Evolutionary conservation across 2,329 filamentous ascomycete species (phyloP), one percentile per base, ranked within the genome.

Genomic region (Talaromyces marneffei): DNA sequence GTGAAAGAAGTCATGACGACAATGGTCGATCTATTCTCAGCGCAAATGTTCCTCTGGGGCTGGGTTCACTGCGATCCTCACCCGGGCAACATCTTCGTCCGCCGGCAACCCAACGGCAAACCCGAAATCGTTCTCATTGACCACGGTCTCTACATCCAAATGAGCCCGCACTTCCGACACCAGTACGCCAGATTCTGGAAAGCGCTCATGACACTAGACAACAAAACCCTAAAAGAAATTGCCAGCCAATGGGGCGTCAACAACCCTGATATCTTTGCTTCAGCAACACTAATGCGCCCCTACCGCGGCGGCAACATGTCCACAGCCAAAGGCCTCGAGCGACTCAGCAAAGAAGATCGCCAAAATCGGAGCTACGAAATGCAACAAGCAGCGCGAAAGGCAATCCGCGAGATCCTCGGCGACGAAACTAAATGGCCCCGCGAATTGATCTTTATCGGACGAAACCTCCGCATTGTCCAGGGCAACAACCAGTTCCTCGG

Each of bases 21-120:
- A 33, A 97, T 97, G 87, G 85, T 97, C 55, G 93, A 97, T 73
- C 83, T 97, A 35, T 99, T 97, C 79, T 90, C 88, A n/a, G 92
- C 91, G 2, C 93, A 97, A 72, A 97, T 97, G 83, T 99, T 97
- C 80, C 88, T 96, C 66, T 97, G 91, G 90, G 94, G 94, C 12
- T 84, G 90, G 46, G 90, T 97, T 0, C 93, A 99, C 78, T 97
- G 93, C 77, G 94, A 99, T 73, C 94, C 94, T 9, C 94, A 99
- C 71, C 94, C 94, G 1, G 93, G 93, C 29, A 99, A 99, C 77
- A 94, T 97, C 74, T 96, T 99, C 78, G 88, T 97, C 71, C 89
- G 94, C 8, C 88, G 94, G 8, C 81, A 91, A 16, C 89, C 92
- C 1, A 87, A 83, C 46, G 93, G 93, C n/a, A 83, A 86, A 46